Evolutionary conservation across 2,329 filamentous ascomycete species (phyloP), one percentile per base, ranked within the genome.

Genomic region (Cadophora malorum): DNA sequence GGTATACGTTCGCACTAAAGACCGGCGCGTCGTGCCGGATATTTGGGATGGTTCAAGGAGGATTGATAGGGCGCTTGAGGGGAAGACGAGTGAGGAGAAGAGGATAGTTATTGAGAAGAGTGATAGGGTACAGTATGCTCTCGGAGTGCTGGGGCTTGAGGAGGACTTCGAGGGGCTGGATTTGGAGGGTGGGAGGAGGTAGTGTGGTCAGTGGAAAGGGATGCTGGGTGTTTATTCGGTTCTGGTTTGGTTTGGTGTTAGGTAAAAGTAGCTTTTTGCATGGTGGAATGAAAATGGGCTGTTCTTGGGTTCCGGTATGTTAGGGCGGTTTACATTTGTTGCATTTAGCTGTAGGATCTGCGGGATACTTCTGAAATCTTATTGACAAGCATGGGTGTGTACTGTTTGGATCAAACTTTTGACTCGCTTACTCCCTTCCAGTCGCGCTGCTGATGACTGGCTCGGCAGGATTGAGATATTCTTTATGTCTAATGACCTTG

Each of bases 91-190:
- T 19, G 83, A 86, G 73, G 79, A 85, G n/a, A 78, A 82, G 63
- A 83, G 84, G 72, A 77, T 94, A 12, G 85, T 90, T 25, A 80
- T 91, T n/a, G 85, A 85, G 58, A 84, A 85, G 71, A 84, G 83
- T 9, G 87, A 91, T 74, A 84, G 88, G 73, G 83, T 91, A 3
- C 88, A 90, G 74, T 94, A 91, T 81, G 93, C 93, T 1, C 84
- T 96, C 77, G 94, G 94, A 0, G 76, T 97, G 67, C 80, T 97
- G 69, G 89, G 88, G 2, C 85, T 93, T n/a, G 91, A 96, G 75
- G 87, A 90, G 66, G 92, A 96, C 78, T 83, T 96, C 71, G 84
- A 88, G 70, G 83, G 81, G 73, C 79, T 92, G 74, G 86, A 87
- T 66, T 75, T 92, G 50, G 83, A 84, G 21, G 7, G 21, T 49